Evolutionary conservation across 2,329 filamentous ascomycete species (phyloP), one percentile per base, ranked within the genome.

Genomic region (Colletotrichum neosansevieriae): DNA sequence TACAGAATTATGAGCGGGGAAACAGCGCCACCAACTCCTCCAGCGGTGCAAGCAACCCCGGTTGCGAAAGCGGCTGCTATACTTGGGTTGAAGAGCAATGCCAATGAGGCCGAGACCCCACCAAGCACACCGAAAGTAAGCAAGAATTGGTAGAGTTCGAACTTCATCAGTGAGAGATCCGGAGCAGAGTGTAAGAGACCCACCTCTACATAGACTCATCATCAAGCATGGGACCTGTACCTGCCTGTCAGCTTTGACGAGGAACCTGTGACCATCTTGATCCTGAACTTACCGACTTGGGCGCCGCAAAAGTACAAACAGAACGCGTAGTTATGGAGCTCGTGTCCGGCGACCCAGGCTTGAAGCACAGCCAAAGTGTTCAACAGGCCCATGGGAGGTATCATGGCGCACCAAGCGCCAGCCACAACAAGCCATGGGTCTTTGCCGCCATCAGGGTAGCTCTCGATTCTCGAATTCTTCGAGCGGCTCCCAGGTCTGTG

Each of bases 361-460:
- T 93, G 87, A 76, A 92, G 88, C 0, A 89, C 88, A 2, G 89
- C 90, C 21, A 91, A 80, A 60, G 86, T 87, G 75, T 91, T 91
- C 79, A 92, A 85, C 54, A 92, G 83, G 0, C 91, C 91, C 69
- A 93, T 88, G 2, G 85, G 84, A 3, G 88, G 86, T 69, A 89
- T 80, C 75, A 93, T 87, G 11, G 88, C 89, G 68, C 85, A 86
- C 78, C 92, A 93, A 5, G 87, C 88, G 21, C 91, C 91, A 4
- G 92, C 76, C 2, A 94, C 90, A n/a, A 92, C 90, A 5, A 89
- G 79, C 89, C 91, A 94, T 65, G 89, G 90, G 72, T 85, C 77
- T 9, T 83, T 75, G 2, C 92, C 91, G 24, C 91, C 91, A 80
- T 94, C 92, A 0, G 91, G 91, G 73, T 92, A 92, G 13, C 15